Evolutionary conservation across 768 basidiomycete genomes (phyloP), one percentile per base, ranked within the genome.

Genomic region (Kwoniella newhampshirensis): DNA sequence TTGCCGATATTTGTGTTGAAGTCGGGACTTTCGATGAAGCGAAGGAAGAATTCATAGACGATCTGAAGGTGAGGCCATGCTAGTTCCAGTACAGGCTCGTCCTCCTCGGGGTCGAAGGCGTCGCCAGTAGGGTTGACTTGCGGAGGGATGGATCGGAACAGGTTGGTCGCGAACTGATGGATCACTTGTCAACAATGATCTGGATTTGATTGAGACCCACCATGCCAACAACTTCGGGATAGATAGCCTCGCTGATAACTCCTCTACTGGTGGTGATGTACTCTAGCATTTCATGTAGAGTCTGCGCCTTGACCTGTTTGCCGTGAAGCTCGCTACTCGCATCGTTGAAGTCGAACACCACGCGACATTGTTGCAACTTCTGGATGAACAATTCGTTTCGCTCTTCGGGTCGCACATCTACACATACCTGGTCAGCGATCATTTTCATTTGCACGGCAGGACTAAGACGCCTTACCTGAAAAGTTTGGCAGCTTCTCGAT

Each of bases 31-130:
- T 99, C 96, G 58, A 99, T 89, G 74, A 99, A 99, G 36, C 96
- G 88, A 28, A 99, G 86, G 84, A 99, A 99, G 79, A 99, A 97
- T 78, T 99, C 96, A 80, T 99, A 99, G 50, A 99, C 96, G 65
- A 99, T 93, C 77, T 99, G 93, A 54, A 99, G 83, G 77, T 99
- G 96, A 37, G 96, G 96, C 96, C 96, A 99, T 25, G 96, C 96
- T 55, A 98, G 87, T 75, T 99, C 96, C 58, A 99, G 83, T 2
- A 99, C 96, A 6, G 96, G 96, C 64, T 99, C 96, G 69, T 99
- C 96, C 79, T 99, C 96, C 78, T 99, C 96, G 20, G 96, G 96
- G 75, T 99, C 96, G 74, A 96, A 99, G 1, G 94, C 96, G 76
- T 99, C 96, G 51, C 96, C 96, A 12, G 86, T 89, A 4, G 96